Conservation (phyloP, 768 basidiomycete genomes). For the Suillus ampliporus region DNA sequence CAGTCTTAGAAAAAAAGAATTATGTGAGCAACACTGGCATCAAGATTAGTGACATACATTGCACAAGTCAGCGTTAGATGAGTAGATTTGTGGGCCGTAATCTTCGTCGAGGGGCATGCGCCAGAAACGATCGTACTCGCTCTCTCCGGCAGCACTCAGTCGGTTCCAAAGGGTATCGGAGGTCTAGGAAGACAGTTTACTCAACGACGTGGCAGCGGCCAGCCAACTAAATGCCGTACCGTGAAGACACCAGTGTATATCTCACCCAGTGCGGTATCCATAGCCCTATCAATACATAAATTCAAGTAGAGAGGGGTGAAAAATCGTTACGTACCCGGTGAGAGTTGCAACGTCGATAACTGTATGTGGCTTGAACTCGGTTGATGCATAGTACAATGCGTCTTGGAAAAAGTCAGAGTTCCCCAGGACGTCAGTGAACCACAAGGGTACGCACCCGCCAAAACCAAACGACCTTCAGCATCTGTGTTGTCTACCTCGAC, state of each 20-base stretch:
- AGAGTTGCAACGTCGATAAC: constrained; percentile 88
- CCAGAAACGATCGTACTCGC: constrained; percentile 85
- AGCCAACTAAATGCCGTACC: constrained; percentile 41
- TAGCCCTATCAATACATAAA: constrained; percentile 52
- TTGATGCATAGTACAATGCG: constrained; percentile 82
- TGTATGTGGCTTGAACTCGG: constrained; percentile 78
- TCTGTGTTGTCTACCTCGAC: constrained; percentile 90
- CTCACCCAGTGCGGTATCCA: constrained; percentile 76
- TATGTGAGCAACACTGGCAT: background rate
- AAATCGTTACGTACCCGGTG: constrained; percentile 72
- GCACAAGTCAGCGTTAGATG: constrained; percentile 81
- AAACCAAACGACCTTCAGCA: constrained; percentile 78
- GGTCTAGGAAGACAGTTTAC: constrained; percentile 45
- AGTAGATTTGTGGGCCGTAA: constrained; percentile 75
- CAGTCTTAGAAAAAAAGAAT: constrained; percentile 49
- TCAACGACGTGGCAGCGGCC: background rate
- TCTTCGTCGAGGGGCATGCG: constrained; percentile 88
- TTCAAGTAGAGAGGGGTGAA: background rate
- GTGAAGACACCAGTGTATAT: constrained; percentile 80
- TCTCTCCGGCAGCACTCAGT: constrained; percentile 70
- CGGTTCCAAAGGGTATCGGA: constrained; percentile 77
- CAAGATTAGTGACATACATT: constrained; percentile 43
- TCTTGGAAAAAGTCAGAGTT: constrained; percentile 46
- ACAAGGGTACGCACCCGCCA: constrained; percentile 55
- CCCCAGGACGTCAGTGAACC: background rate